Conservation (phyloP, 768 basidiomycete species). For the Termitomyces sp. region DNA sequence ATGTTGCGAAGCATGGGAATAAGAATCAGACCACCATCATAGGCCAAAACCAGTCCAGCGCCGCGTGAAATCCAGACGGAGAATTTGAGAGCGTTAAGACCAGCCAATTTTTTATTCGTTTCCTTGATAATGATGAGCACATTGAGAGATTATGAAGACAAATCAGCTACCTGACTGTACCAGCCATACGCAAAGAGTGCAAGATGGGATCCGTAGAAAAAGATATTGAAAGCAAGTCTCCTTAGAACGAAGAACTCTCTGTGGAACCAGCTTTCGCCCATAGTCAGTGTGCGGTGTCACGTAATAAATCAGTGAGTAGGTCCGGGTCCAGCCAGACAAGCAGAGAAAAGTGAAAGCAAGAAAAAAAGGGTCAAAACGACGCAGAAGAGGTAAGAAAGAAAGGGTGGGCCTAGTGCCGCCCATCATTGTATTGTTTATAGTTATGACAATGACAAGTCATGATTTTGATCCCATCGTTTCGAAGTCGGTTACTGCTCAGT, state of each 20-base stretch:
- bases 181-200: slow-evolving; percentile 83
- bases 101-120: slow-evolving; percentile 57
- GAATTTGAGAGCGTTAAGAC: slow-evolving; percentile 72
- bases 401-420: slow-evolving; percentile 7
- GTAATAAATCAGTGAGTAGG: slow-evolving; percentile 28
- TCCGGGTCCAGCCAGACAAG: slow-evolving; percentile 52
- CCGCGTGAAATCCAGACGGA: slow-evolving; percentile 91
- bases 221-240: slow-evolving; percentile 65
- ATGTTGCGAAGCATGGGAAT: slow-evolving; percentile 88
- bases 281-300: slow-evolving; percentile 24
- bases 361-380: slow-evolving; percentile 16
- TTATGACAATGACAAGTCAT: slow-evolving; percentile 20
- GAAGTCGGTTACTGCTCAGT: slow-evolving; percentile 2
- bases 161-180: slow-evolving; percentile 62
- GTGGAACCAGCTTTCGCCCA: slow-evolving; percentile 70
- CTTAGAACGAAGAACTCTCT: slow-evolving; percentile 61
- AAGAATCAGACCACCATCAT: slow-evolving; percentile 81
- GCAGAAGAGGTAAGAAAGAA: slow-evolving; percentile 6
- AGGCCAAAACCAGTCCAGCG: slow-evolving; percentile 86
- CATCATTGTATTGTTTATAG: slow-evolving; percentile 13
- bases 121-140: slow-evolving; percentile 30
- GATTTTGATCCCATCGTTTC: slow-evolving; percentile 24
- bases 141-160: neutral
- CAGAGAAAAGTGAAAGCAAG: slow-evolving; percentile 17
- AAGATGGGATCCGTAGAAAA: slow-evolving; percentile 79